Base-by-base conservation (phyloP, 2,329 filamentous ascomycete species). In the Calonectria multiphialidica region DNA sequence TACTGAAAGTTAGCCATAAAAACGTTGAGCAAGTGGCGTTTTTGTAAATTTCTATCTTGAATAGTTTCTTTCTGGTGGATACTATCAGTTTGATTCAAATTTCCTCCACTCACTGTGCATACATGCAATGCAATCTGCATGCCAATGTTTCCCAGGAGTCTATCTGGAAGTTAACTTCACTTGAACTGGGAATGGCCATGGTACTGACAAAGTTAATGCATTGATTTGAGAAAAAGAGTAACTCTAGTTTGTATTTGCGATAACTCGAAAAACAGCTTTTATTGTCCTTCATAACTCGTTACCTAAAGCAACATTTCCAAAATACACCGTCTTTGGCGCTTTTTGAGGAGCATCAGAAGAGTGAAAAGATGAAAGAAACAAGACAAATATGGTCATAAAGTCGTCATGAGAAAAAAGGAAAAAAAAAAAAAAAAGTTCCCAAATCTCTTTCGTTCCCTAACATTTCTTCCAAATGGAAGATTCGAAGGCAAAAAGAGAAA, bases 281-380 rank as follows among this genome's bases (percentile, higher is more conserved):
- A 81, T 83, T 84, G 80, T 81, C 82, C 81, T 80, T 84, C 82
- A 79, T 84, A 82, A 83, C 68, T 84, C 83, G 82, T 84, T 81
- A 84, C 80, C 81, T 82, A 81, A 82, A 80, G 76, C 79, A 81
- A 80, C 80, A 79, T 78, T 77, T 81, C 80, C 79, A 82, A 77
- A 75, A 81, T 76, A 81, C 77, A 81, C 78, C 76, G 68, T 80
- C 78, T 81, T 78, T 74, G 73, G 77, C 77, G 77, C 77, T 80
- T 80, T 79, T 80, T 47, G 68, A 76, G 72, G 66, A 76, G 72
- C 74, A 74, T 74, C 77, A 74, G 44, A 75, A 78, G 75, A 76
- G 53, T 70, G 71, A 76, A 77, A 76, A 66, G 72, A 77, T 76
- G 71, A 77, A 73, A 42, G 69, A 74, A 69, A 72, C 63, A 72